Conservation (phyloP, 2,329 filamentous ascomycete genomes). For the Leptosphaerulina australis region DNA sequence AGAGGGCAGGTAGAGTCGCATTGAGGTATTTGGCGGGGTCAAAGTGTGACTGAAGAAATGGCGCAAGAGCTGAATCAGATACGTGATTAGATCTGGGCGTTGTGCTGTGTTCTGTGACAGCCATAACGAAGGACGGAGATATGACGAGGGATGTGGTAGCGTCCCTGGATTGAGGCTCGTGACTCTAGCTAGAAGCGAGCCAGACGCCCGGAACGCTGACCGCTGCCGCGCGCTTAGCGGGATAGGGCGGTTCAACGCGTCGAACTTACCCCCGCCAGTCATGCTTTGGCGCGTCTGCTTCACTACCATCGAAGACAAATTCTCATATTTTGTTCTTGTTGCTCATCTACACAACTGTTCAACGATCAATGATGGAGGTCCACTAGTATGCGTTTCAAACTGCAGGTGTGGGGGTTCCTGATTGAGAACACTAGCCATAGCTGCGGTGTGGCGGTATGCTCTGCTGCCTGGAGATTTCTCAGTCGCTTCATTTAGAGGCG, state of each 20-base stretch:
- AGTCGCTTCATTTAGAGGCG: conserved; percentile 10
- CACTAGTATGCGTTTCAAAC: background rate
- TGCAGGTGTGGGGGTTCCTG: conserved; percentile 5
- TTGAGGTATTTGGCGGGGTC: conserved; percentile 88
- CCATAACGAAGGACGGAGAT: conserved; percentile 31
- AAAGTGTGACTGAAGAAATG: conserved; percentile 78
- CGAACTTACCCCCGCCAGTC: conserved; percentile 10
- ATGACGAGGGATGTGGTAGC: conserved; percentile 12
- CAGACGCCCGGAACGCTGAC: conserved; percentile 23
- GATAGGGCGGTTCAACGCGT: conserved; percentile 24
- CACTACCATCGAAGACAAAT: background rate
- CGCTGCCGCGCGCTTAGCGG: conserved; percentile 23
- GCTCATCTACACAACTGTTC: background rate
- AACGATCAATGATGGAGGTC: background rate
- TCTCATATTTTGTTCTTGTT: background rate
- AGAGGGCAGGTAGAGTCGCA: conserved; percentile 72
- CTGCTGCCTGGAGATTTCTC: conserved; percentile 29
- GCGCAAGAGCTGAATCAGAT: conserved; percentile 72
- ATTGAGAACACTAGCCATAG: background rate
- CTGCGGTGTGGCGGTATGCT: conserved; percentile 2
- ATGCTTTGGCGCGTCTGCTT: conserved; percentile 11
- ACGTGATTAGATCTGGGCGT: conserved; percentile 59
- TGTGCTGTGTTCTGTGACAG: conserved; percentile 28
- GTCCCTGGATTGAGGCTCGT: conserved; percentile 25
- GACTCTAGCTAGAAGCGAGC: conserved; percentile 11